Evolutionary conservation across 305 asterid genomes (phyloP), one percentile per base, ranked within the genome.

Genomic region (Striga hermonthica): DNA sequence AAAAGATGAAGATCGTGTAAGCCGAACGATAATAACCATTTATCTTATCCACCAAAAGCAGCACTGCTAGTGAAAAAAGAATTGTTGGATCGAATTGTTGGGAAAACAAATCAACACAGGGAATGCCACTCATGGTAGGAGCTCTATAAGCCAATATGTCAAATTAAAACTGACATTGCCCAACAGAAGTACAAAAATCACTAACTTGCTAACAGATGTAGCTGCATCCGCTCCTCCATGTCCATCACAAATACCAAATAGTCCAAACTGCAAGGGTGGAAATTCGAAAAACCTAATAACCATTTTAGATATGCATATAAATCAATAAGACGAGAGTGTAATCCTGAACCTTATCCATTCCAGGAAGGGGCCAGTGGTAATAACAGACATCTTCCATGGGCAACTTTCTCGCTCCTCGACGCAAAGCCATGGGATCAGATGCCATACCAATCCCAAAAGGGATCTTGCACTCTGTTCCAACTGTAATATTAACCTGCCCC

Each of bases 161-260:
- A 41, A 60, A 67, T 44, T 22, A 43, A 14, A 53, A 10, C 36
- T 13, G 47, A 12, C 4, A 62, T 13, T 48, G n/a, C 53, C 31
- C 39, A 44, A 57, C 6, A 66, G 45, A 40, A 60, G 57, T 43
- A 54, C 56, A 61, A 64, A 69, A 61, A 62, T 67, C 28, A 83
- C 92, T 84, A 66, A 93, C 99, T 90, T 86, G 96, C 98, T 85
- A 70, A 82, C 97, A 71, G 95, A 82, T 60, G 80, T 77, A 62
- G 99, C 97, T 55, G 99, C 99, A 79, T 82, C 86, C 54, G 87
- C 93, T 74, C 99, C 99, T 55, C 99, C 99, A 73, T 94, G 99
- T 62, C 99, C 99, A 54, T 94, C 99, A 7, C 94, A 90, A 76
- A 94, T 84, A 57, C 91, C 93, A 62, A 94, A 94, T 71, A 94